A percentile compares a stretch with the other conserved stretches of the same genome.
These are phyloP conservation scores for Graphilbum ipis-grandicollis DNA, from an alignment of 2,329 filamentous ascomycete species.

Conservation along the genomic window DNA sequence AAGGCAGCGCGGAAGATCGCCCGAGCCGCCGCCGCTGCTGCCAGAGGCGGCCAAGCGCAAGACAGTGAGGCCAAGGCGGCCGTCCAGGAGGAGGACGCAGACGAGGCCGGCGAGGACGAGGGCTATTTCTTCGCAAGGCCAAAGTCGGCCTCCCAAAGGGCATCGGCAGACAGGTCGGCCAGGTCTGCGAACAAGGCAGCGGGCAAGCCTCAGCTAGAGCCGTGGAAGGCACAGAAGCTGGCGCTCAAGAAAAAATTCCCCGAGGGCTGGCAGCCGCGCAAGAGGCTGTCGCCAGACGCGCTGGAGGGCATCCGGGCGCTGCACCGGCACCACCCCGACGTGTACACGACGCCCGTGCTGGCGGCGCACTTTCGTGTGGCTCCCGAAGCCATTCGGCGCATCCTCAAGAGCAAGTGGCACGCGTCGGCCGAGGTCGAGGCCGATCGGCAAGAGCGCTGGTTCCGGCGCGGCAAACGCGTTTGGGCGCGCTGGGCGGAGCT, in stretches of 20 bases:
- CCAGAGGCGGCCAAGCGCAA: too few species aligned
- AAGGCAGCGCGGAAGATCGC: too few species aligned
- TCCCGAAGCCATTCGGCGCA: slow-evolving; percentile 70
- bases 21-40: too few species aligned
- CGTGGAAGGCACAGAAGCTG: slow-evolving; percentile 62
- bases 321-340: slow-evolving; percentile 57
- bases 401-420: slow-evolving; percentile 64
- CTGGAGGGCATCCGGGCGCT: slow-evolving; percentile 78
- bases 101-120: too few species aligned
- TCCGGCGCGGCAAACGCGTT: slow-evolving; percentile 38
- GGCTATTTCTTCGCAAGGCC: too few species aligned
- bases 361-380: slow-evolving; percentile 72
- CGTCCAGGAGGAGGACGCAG: too few species aligned
- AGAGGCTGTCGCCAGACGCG: slow-evolving; percentile 80
- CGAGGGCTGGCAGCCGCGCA: slow-evolving; percentile 65
- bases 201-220: slow-evolving; percentile 4
- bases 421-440: slow-evolving; percentile 39
- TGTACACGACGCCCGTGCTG: slow-evolving; percentile 58
- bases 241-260: slow-evolving; percentile 64
- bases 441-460: slow-evolving; percentile 42
- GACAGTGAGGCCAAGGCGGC: too few species aligned
- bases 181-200: neutral
- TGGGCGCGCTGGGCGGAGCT: slow-evolving; percentile 43
- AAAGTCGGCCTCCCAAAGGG: too few species aligned
- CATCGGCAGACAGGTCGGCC: neutral